Evolutionary conservation across 1,284 basidiomycete species (phyloP).

Genomic region (Ceratobasidium sp.): DNA sequence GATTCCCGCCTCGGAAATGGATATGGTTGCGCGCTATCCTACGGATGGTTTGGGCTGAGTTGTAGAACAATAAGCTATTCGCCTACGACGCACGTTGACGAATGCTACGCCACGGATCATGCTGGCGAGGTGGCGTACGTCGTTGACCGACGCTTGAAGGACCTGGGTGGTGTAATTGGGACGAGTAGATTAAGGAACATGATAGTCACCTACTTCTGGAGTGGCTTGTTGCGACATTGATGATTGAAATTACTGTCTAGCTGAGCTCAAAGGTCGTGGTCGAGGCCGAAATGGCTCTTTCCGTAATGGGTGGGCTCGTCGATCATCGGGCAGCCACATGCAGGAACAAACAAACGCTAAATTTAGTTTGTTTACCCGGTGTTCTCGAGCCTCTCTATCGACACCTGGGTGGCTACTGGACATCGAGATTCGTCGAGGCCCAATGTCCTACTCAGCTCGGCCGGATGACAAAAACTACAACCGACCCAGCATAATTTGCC

Average conservation of each 20-base stretch:
- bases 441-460: constrained; percentile 9
- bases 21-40: constrained; percentile 75
- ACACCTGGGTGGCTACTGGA: no score
- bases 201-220: constrained; percentile 15
- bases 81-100: constrained; percentile 62
- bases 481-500: no score
- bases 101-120: constrained; percentile 80
- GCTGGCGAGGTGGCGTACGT: constrained; percentile 75
- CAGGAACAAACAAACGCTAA: not conserved
- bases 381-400: no score
- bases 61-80: constrained; percentile 41
- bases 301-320: not conserved
- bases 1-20: constrained; percentile 70
- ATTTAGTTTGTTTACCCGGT: no score
- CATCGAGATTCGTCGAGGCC: no score
- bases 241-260: no score
- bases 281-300: not conserved
- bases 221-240: constrained; percentile 26
- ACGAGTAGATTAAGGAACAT: not conserved
- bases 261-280: constrained; percentile 1
- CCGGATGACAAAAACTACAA: not conserved
- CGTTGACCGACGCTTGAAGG: constrained; percentile 74
- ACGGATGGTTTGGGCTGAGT: constrained; percentile 32
- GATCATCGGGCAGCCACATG: not conserved
- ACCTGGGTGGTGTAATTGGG: constrained; percentile 57